phyloP scores from a whole-genome alignment of 2,329 filamentous ascomycete genomes.

The Ascochyta clinopodiicola region DNA sequence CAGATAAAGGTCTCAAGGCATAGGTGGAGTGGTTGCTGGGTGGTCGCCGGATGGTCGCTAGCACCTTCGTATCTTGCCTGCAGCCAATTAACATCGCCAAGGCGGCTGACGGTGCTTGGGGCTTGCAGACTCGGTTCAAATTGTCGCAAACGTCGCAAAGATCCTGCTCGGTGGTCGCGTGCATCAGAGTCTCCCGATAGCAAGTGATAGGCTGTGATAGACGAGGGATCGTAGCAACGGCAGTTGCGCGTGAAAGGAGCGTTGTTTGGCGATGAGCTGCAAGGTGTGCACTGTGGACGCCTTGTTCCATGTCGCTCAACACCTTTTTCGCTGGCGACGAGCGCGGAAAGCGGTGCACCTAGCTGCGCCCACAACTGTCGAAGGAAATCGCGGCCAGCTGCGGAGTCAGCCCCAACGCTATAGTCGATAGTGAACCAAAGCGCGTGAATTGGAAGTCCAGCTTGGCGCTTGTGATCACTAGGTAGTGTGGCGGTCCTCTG shows the following conservation, averaged over 20 bases:
- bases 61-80: background rate
- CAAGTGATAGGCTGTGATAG: slow-evolving; percentile 14
- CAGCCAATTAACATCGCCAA: slow-evolving; percentile 27
- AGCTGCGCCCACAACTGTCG: background rate
- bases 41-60: slow-evolving; percentile 13
- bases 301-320: slow-evolving; percentile 1
- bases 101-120: slow-evolving; percentile 8
- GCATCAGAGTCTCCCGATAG: slow-evolving; percentile 10
- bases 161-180: slow-evolving; percentile 9
- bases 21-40: slow-evolving; percentile 5
- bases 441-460: background rate
- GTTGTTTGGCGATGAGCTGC: slow-evolving; percentile 8
- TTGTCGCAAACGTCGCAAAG: slow-evolving; percentile 14
- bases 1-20: slow-evolving; percentile 10
- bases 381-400: background rate
- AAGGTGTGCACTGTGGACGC: slow-evolving; percentile 8
- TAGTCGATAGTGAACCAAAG: background rate
- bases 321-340: background rate
- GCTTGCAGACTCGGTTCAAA: slow-evolving; percentile 6
- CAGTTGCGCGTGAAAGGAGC: background rate
- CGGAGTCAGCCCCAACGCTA: background rate
- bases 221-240: slow-evolving; percentile 8
- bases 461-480: too few species aligned
- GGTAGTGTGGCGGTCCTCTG: background rate
- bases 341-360: background rate